phyloP scores from a whole-genome alignment of 345 rosid species.

The Dimocarpus longan region DNA sequence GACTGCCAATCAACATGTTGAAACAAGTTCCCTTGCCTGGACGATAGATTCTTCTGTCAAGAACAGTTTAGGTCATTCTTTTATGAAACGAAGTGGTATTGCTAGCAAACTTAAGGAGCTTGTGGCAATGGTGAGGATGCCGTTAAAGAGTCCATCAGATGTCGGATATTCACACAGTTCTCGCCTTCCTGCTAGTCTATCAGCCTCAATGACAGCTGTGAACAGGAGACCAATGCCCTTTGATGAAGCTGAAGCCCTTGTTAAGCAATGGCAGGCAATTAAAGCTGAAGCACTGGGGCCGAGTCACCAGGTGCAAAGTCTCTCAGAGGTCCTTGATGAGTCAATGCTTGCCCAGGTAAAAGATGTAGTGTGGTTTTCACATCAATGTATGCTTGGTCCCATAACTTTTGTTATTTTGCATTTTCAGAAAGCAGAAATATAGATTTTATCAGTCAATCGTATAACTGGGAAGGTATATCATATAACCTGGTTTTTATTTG shows the following conservation, averaged over 20 bases:
- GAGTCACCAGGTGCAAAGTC: slow-evolving; percentile 58
- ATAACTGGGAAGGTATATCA: background rate
- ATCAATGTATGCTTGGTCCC: background rate
- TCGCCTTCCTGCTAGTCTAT: slow-evolving; percentile 45
- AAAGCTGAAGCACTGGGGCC: slow-evolving; percentile 97
- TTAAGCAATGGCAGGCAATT: slow-evolving; percentile 83
- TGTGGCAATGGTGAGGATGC: slow-evolving; percentile 44
- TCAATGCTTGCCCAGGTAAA: slow-evolving; percentile 90
- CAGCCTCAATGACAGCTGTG: slow-evolving; percentile 39
- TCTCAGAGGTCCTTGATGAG: slow-evolving; percentile 80
- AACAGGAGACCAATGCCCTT: slow-evolving; percentile 65
- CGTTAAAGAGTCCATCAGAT: slow-evolving; percentile 39
- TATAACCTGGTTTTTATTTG: background rate
- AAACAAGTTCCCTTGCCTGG: slow-evolving; percentile 41
- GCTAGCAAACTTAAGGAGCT: slow-evolving; percentile 50
- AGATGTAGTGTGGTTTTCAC: background rate
- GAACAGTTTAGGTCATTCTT: slow-evolving; percentile 31
- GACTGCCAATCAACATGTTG: slow-evolving; percentile 34
- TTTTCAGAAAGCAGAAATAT: background rate
- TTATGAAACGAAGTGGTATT: slow-evolving; percentile 37
- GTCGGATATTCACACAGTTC: slow-evolving; percentile 37
- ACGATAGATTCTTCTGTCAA: slow-evolving; percentile 41
- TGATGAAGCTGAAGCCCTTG: slow-evolving; percentile 91
- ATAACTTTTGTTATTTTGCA: background rate
- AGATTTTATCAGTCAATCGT: background rate